Evolutionary conservation across 2,329 filamentous ascomycete species (phyloP).

Genomic region (Rhynchosporium agropyri): DNA sequence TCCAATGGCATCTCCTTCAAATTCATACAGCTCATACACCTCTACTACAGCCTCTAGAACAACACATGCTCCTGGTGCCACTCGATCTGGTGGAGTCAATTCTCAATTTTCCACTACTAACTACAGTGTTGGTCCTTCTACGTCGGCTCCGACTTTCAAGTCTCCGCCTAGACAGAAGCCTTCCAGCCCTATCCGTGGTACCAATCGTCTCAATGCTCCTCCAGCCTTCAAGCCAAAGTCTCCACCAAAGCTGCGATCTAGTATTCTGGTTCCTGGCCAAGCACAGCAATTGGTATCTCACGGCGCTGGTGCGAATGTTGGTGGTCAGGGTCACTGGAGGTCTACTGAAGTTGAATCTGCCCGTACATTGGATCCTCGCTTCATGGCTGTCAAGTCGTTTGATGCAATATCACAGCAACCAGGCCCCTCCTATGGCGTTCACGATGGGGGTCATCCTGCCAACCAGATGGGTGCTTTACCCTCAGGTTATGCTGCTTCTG

Average conservation of each 20-base stretch:
- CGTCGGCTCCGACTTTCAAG: constrained; percentile 1
- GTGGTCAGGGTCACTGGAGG: neutral
- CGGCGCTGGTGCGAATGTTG: neutral
- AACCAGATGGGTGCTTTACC: neutral
- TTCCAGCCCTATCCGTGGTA: neutral
- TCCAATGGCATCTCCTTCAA: neutral
- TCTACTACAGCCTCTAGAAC: neutral
- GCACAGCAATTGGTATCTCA: neutral
- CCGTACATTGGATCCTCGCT: neutral
- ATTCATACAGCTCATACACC: neutral
- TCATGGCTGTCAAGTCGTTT: neutral
- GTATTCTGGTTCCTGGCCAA: neutral
- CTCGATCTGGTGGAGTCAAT: neutral
- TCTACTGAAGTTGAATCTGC: neutral
- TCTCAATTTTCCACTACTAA: neutral
- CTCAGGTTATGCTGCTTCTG: neutral
- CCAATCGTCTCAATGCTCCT: neutral
- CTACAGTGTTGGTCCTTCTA: constrained; percentile 2
- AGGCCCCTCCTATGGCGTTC: neutral
- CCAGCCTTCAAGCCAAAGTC: neutral
- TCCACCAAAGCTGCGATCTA: neutral
- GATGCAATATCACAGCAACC: neutral
- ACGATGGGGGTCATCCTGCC: too few relatives aligned
- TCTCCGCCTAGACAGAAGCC: neutral
- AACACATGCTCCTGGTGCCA: constrained; percentile 7